These are phyloP conservation scores for Crithidia expoeki DNA, from an alignment of 208 protist species.

Conservation along the genomic window DNA sequence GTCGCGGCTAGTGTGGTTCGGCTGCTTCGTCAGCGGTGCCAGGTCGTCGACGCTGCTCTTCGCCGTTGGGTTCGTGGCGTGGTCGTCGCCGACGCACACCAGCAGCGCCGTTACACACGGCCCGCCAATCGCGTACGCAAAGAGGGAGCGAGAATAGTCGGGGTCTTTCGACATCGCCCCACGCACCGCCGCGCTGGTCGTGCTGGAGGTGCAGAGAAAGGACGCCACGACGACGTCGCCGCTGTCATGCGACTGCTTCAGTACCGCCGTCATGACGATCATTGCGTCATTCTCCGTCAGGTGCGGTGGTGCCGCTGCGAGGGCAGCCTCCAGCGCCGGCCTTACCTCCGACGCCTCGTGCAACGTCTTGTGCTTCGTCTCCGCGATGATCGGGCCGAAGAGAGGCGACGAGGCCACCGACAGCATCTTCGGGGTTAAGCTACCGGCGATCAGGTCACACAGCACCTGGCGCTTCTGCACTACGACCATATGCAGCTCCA, in stretches of 20 bases:
- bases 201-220: conserved; percentile 35
- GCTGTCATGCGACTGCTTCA: conserved; percentile 45
- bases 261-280: conserved; percentile 48
- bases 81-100: conserved; percentile 40
- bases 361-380: conserved; percentile 26
- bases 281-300: conserved; percentile 31
- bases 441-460: conserved; percentile 43
- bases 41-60: conserved; percentile 34
- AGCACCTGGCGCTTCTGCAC: conserved; percentile 58
- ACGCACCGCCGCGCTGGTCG: conserved; percentile 30
- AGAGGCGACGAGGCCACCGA: conserved; percentile 54
- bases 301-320: conserved; percentile 25
- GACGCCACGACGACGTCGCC: conserved; percentile 57
- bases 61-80: conserved; percentile 17
- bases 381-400: conserved; percentile 46
- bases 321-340: conserved; percentile 33
- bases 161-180: conserved; percentile 41
- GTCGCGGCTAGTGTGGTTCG: conserved; percentile 47
- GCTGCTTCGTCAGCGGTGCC: conserved; percentile 41
- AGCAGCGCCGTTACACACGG: conserved; percentile 48
- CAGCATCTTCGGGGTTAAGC: conserved; percentile 31
- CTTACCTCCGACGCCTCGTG: conserved; percentile 17
- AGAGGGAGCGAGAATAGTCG: conserved; percentile 54
- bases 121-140: conserved; percentile 59
- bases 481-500: conserved; percentile 59